Base-by-base conservation (phyloP, 306 rosid genomes). In the Corylus americana region DNA sequence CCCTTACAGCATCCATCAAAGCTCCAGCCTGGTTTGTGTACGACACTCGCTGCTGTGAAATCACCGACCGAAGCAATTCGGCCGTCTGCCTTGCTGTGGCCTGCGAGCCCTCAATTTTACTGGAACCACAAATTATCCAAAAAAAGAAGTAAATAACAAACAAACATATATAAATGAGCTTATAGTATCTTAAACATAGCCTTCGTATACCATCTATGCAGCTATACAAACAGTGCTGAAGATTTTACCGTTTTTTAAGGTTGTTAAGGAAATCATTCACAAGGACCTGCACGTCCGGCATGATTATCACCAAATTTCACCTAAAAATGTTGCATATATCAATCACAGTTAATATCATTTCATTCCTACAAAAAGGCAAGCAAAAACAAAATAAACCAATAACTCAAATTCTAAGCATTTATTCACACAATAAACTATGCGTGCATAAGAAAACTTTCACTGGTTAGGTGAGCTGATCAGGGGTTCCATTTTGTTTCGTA, bases 71-170 rank as follows among this genome's bases (percentile, higher is more conserved):
- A 59, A 95, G 92, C 78, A 95, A 80, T 77, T 90, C 98, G 2
- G 97, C 98, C 17, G 98, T 80, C 83, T 76, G 96, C 89, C 85
- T 90, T 62, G 98, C 97, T 0, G 94, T 91, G 83, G 92, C 92
- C 83, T 85, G 95, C 14, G 98, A 95, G 63, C 98, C 98, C 90
- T 95, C 98, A 77, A 95, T 92, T 85, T 92, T 91, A 71, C 98
- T 95, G 86, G 57, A 75, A 85, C 75, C 78, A 74, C 55, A 76
- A 68, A 55, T 51, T 9, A 54, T 2, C 58, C 22, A 7, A 64
- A 29, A 29, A 5, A 1, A 8, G 35, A 51, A 14, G 20, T 11
- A 22, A 25, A 58, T 4, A 8, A 14, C 20, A 49, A 82, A 53
- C 10, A 18, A 7, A 71, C 18, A 14, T 27, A 29, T 50, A 71